Conservation (phyloP, 306 rosid species). For the Cucurbita pepo region DNA sequence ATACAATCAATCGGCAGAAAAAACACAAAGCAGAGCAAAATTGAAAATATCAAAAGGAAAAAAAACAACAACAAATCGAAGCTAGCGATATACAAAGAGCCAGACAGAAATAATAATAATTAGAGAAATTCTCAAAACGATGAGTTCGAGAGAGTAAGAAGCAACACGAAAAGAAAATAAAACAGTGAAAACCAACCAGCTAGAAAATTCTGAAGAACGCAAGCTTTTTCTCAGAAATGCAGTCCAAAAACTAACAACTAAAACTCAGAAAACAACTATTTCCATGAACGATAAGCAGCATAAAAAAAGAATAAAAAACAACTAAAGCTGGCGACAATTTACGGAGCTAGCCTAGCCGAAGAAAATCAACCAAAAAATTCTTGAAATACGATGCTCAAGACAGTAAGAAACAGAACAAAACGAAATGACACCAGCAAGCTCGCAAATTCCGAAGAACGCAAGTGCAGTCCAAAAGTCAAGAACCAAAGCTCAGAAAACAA, state of each 20-base stretch:
- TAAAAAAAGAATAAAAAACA: too few relatives aligned
- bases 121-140: background rate
- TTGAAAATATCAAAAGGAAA: background rate
- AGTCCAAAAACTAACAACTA: background rate
- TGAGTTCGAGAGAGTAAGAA: background rate
- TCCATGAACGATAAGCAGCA: background rate
- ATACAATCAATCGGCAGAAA: background rate
- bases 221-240: background rate
- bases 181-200: background rate
- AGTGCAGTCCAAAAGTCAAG: background rate
- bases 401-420: too few relatives aligned
- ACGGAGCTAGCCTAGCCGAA: too few relatives aligned
- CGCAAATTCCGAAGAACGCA: background rate
- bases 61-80: background rate
- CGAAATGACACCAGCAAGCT: too few relatives aligned
- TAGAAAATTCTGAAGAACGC: background rate
- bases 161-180: background rate
- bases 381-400: too few relatives aligned
- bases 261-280: background rate
- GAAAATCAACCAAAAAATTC: too few relatives aligned
- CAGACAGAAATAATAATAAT: background rate
- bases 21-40: background rate
- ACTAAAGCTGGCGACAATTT: too few relatives aligned
- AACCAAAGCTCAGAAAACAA: background rate
- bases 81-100: background rate